Percentiles rank a stretch among this genome's conserved stretches.
Evolutionary conservation across 2,329 filamentous ascomycete genomes (phyloP).

Genomic region (Botrytis fabae): DNA sequence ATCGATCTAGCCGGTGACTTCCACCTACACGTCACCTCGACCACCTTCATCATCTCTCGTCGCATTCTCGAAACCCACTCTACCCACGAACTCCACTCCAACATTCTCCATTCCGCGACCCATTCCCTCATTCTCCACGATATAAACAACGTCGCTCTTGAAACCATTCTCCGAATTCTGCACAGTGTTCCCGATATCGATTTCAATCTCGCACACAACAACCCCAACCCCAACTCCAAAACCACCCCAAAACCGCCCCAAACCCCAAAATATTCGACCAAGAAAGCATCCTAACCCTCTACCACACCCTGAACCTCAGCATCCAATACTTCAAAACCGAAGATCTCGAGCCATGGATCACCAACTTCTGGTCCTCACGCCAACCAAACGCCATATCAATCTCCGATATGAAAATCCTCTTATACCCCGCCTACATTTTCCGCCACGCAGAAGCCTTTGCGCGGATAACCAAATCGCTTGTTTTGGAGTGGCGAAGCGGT

Average conservation of each 20-base stretch:
- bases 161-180: neutral
- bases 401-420: neutral
- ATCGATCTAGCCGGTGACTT: neutral
- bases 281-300: neutral
- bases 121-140: neutral
- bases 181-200: neutral
- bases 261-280: neutral
- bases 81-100: neutral
- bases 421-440: neutral
- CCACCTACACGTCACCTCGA: neutral
- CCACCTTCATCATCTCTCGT: neutral
- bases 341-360: neutral
- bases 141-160: neutral
- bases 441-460: neutral
- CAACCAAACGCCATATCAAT: too few species aligned
- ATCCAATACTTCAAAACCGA: neutral
- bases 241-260: too few species aligned
- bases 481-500: neutral
- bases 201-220: too few species aligned
- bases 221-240: too few species aligned
- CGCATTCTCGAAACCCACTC: fast-evolving
- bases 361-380: neutral
- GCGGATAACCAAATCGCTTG: neutral
- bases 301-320: neutral
- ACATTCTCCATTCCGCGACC: neutral